These are phyloP conservation scores for Coniochaeta sp. DNA, from an alignment of 2,329 filamentous ascomycete genomes.

Conservation along the genomic window DNA sequence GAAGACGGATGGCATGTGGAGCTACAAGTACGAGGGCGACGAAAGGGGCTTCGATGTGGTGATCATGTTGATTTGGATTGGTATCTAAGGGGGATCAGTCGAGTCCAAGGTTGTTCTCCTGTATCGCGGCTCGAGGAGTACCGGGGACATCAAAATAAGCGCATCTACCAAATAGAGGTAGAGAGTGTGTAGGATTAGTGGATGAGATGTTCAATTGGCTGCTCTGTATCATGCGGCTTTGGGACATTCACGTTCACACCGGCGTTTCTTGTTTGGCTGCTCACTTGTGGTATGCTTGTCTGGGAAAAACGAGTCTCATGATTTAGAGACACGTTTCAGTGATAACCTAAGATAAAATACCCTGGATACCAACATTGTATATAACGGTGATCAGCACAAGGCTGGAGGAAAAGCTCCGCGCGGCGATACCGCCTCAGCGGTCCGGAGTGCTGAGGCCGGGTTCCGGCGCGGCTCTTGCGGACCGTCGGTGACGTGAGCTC, in stretches of 20 bases:
- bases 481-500: neutral
- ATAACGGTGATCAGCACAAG: neutral
- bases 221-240: neutral
- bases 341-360: neutral
- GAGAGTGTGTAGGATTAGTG: neutral
- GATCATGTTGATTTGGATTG: conserved; percentile 72
- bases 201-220: neutral
- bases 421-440: neutral
- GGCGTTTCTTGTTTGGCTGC: neutral
- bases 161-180: neutral
- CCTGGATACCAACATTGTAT: neutral
- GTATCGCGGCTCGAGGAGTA: no score
- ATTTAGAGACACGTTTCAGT: neutral
- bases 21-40: conserved; percentile 66
- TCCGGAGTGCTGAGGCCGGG: neutral
- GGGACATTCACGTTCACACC: neutral
- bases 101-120: neutral
- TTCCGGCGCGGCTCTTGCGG: neutral
- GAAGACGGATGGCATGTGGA: conserved; percentile 86
- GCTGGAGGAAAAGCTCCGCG: neutral
- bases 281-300: no score
- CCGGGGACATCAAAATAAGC: no score
- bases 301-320: neutral
- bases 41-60: conserved; percentile 62
- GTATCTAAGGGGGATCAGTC: conserved; percentile 36